phyloP scores from a whole-genome alignment of 2,329 filamentous ascomycete species.

The Botrytis squamosa region DNA sequence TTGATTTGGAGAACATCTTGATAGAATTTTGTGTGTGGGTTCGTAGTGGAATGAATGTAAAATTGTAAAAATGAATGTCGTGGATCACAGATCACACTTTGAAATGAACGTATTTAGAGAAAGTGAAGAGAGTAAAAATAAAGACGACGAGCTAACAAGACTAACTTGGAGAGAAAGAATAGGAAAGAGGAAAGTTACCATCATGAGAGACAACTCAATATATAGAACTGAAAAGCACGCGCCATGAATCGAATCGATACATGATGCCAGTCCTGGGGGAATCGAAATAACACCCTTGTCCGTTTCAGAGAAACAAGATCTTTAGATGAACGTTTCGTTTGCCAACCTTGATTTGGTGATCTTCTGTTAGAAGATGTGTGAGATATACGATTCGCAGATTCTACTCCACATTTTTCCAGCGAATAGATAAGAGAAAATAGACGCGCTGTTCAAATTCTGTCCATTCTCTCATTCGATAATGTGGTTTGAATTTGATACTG shows the following conservation, averaged over 20 bases:
- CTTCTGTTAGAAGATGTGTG: not conserved
- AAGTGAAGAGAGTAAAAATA: constrained; percentile 2
- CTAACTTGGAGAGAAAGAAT: constrained; percentile 14
- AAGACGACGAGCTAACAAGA: not conserved
- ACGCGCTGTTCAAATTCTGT: not conserved
- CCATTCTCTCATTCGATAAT: not conserved
- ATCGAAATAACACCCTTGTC: not conserved
- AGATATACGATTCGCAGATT: not conserved
- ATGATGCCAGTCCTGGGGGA: not conserved
- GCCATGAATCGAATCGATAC: not conserved
- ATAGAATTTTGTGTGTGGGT: not conserved
- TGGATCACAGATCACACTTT: constrained; percentile 17
- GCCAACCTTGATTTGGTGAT: not conserved
- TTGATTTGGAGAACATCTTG: constrained; percentile 36
- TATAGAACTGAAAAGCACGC: constrained; percentile 1
- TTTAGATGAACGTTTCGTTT: constrained; percentile 9
- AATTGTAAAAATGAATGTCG: constrained; percentile 30
- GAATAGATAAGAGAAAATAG: not conserved
- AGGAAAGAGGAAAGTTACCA: not conserved
- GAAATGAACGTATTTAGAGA: constrained; percentile 6
- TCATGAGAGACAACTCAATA: constrained; percentile 7
- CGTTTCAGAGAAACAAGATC: constrained; percentile 2
- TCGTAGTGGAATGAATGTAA: constrained; percentile 27
- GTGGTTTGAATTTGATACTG: not conserved
- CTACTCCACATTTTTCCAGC: not conserved